Base-by-base conservation (phyloP, 2,329 filamentous ascomycete species). In the Venturia asperata region DNA sequence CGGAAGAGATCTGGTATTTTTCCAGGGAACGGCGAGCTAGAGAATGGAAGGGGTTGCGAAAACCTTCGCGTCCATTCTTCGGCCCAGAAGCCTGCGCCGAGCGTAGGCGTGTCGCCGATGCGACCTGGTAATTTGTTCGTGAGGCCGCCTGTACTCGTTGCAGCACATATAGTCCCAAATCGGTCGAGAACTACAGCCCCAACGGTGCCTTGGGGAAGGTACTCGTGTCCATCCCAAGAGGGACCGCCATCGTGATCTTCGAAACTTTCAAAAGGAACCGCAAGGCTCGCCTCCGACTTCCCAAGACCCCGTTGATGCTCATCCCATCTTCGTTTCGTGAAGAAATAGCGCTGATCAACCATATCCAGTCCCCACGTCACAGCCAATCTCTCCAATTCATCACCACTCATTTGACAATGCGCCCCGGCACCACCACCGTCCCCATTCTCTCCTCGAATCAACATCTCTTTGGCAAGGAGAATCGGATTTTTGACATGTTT, bases 51-150 rank as follows among this genome's bases (percentile, higher is more conserved):
- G 37, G 30, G 27, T 21, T 21, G 19, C 27, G 17, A 58, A 17
- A 27, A 55, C 1, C 79, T 76, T 65, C 87, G 83, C 9, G 76
- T 75, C 91, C 91, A 96, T 69, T 92, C 85, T 73, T 95, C 92
- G 0, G 92, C 91, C 91, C 91, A 96, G 75, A 92, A 96, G 0
- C 92, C 92, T 0, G 91, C 89, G 0, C 92, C 92, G 0, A 92
- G 78, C 0, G 88, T 88, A 0, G 92, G 91, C 13, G 92, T 96
- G 73, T 96, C 92, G 0, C 92, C 92, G 68, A 96, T 87, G 24
- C 92, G 81, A 0, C 91, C 92, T 0, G 90, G 89, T 64, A 93
- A 77, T 78, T 96, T 96, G 74, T 96, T 96, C 27, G 92, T 96
- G 74, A 96, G 74, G 0, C 92, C 92, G 5, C 92, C 92, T 0